Evolutionary conservation across 176 grass and related monocot species (phyloP).

Genomic region (Poa annua): DNA sequence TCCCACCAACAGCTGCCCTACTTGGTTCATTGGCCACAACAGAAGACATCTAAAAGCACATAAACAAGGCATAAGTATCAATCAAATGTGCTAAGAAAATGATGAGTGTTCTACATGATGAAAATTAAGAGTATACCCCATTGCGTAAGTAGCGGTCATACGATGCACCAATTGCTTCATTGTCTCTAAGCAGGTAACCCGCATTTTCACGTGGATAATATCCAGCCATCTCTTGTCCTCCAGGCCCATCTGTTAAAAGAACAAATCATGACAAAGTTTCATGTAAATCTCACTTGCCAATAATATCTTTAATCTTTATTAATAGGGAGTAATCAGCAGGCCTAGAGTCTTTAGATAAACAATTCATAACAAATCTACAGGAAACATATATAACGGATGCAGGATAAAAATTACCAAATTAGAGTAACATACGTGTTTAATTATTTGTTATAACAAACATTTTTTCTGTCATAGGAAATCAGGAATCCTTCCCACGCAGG

Average conservation of each 20-base stretch:
- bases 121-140: slow-evolving; percentile 63
- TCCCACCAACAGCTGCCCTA: slow-evolving; percentile 70
- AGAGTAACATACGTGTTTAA: background rate
- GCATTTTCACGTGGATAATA: slow-evolving; percentile 82
- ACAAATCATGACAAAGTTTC: background rate
- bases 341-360: background rate
- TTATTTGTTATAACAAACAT: background rate
- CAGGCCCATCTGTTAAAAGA: slow-evolving; percentile 56
- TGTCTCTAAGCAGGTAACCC: slow-evolving; percentile 81
- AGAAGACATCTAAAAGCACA: slow-evolving; percentile 58
- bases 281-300: background rate
- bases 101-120: background rate
- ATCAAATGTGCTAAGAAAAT: background rate
- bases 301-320: slow-evolving; percentile 21
- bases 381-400: background rate
- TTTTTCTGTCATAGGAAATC: background rate
- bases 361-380: background rate
- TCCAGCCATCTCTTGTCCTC: slow-evolving; percentile 73
- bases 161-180: slow-evolving; percentile 86
- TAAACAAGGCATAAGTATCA: slow-evolving; percentile 4
- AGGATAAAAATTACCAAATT: background rate
- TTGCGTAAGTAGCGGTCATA: slow-evolving; percentile 97
- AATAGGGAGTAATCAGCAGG: background rate
- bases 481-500: background rate
- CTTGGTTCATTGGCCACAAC: slow-evolving; percentile 57